Conservation (phyloP, 495 filamentous ascomycete genomes). For the Xylaria scruposa region DNA sequence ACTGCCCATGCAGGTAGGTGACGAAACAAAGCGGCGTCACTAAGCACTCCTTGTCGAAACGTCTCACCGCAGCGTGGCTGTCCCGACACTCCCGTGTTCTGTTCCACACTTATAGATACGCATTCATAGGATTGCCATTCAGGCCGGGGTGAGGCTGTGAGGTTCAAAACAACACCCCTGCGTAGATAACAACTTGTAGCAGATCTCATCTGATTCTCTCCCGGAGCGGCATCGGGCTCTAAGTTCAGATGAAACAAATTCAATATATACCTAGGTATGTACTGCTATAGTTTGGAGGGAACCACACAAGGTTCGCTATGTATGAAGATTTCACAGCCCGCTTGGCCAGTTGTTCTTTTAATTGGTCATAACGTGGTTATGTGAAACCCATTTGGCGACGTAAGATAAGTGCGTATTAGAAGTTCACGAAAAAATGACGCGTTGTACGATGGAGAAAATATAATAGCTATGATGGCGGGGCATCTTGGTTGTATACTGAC, state of each 20-base stretch:
- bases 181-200: neutral
- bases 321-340: neutral
- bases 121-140: neutral
- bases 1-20: neutral
- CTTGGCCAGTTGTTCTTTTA: neutral
- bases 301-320: neutral
- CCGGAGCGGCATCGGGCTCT: neutral
- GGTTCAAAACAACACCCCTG: neutral
- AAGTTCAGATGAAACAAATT: slow-evolving; percentile 6
- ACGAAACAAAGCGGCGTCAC: neutral
- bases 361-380: neutral
- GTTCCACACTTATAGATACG: neutral
- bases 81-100: neutral
- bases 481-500: neutral
- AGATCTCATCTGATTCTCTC: slow-evolving; percentile 3
- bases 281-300: neutral
- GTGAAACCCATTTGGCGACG: neutral
- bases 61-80: slow-evolving; percentile 12
- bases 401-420: neutral
- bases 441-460: neutral
- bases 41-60: neutral
- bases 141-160: neutral
- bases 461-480: neutral
- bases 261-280: neutral
- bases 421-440: neutral